Conservation (phyloP, 2,329 filamentous ascomycete species). For the Xylaria sp. region DNA sequence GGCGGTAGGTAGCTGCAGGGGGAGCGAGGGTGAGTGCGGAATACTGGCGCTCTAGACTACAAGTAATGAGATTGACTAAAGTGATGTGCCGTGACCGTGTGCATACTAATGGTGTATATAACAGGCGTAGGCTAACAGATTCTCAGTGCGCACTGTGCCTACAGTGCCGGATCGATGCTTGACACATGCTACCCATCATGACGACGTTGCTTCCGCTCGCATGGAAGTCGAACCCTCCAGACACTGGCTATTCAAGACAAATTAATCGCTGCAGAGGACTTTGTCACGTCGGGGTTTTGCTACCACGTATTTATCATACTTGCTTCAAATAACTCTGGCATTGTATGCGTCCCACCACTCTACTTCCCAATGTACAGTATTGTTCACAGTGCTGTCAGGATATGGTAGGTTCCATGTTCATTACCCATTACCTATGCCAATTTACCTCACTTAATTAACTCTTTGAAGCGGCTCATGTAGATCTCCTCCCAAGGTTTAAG, state of each 20-base stretch:
- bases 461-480: conserved; percentile 19
- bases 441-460: conserved; percentile 13
- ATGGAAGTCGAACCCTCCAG: conserved; percentile 11
- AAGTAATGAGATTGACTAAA: conserved; percentile 14
- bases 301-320: conserved; percentile 13
- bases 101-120: neutral
- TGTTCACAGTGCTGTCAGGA: neutral
- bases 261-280: conserved; percentile 43
- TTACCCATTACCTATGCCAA: conserved; percentile 8
- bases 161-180: conserved; percentile 13
- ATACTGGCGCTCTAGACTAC: conserved; percentile 27
- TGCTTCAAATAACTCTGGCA: neutral
- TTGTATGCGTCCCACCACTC: neutral
- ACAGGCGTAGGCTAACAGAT: conserved; percentile 3
- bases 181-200: conserved; percentile 13
- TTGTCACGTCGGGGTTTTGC: conserved; percentile 32
- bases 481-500: conserved; percentile 24
- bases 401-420: neutral
- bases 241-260: conserved; percentile 32
- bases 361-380: conserved; percentile 19
- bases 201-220: conserved; percentile 7
- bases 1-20: conserved; percentile 21
- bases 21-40: conserved; percentile 33
- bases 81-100: conserved; percentile 20
- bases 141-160: conserved; percentile 25